Evolutionary conservation across 75 land plant species (phyloP).

Genomic region (Gnetum montanum): DNA sequence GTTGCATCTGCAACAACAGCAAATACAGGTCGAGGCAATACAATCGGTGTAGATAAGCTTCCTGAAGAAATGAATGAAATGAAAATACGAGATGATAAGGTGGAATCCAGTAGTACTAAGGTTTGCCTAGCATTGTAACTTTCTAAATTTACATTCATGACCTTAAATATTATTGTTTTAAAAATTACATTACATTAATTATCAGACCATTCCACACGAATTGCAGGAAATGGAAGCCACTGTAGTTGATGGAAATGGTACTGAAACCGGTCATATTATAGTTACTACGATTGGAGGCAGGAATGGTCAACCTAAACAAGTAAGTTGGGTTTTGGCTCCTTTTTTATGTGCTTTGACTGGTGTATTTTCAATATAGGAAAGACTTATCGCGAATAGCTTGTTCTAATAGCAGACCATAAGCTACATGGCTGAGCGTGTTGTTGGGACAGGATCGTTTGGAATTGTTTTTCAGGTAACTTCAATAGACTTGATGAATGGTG

Average conservation of each 20-base stretch:
- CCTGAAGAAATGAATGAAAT: conserved; percentile 88
- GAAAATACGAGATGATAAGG: conserved; percentile 78
- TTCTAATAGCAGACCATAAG: conserved; percentile 68
- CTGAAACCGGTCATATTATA: conserved; percentile 88
- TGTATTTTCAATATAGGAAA: too few species aligned
- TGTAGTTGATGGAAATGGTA: conserved; percentile 81
- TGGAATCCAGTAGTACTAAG: conserved; percentile 3
- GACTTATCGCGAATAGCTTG: too few species aligned
- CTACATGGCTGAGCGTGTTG: conserved; percentile 91
- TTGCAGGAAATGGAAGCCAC: conserved; percentile 83
- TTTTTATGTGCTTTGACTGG: too few species aligned
- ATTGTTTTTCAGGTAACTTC: conserved; percentile 87
- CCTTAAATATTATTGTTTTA: too few species aligned
- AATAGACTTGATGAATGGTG: not conserved
- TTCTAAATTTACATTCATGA: too few species aligned
- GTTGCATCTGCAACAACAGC: conserved; percentile 9
- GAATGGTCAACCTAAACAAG: conserved; percentile 90
- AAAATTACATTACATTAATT: too few species aligned
- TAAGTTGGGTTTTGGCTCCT: too few species aligned
- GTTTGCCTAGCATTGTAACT: too few species aligned
- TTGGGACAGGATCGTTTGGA: conserved; percentile 90
- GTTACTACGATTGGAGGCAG: conserved; percentile 90
- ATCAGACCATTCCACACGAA: too few species aligned
- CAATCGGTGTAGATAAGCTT: conserved; percentile 35
- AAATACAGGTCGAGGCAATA: conserved; percentile 19